Evolutionary conservation across 2,329 filamentous ascomycete genomes (phyloP), one percentile per base, ranked within the genome.

Genomic region (Talaromyces islandicus): DNA sequence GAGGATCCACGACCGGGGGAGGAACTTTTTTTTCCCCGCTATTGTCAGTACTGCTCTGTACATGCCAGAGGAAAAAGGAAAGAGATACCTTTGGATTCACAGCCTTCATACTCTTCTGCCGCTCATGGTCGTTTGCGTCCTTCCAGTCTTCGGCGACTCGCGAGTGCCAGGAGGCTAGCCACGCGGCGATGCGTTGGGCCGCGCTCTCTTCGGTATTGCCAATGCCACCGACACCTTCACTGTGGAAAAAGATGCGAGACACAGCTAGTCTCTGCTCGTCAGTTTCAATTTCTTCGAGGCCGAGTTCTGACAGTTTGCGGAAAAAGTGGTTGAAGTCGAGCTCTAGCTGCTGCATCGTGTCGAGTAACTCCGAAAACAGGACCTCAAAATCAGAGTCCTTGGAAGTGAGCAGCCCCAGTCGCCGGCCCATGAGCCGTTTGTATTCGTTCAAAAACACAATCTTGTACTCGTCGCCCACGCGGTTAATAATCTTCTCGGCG

Each of bases 321-420:
- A 97, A 97, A 72, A 95, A 94, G 68, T 95, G 90, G 70, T 96
- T 91, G 75, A 97, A 99, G 72, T 99, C 94, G 2, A 99, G 78
- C 70, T 95, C 90, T 19, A 92, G 78, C 1, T 84, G 83, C 71
- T 96, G 89, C 75, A 99, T 81, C 0, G 85, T 87, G 71, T 97
- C 91, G 0, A 99, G 81, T 11, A 91, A 76, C 59, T 91, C 86
- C n/a, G 88, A 92, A 71, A 93, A 94, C 2, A 97, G 76, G 0
- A 83, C 77, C 24, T 95, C 83, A 67, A 97, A 96, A 72, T 97
- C 93, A 0, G 80, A 80, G 4, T 89, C 84, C 63, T 88, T 86
- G 66, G 83, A 81, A 0, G 79, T 83, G 68, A 85, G 87, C 4
- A 97, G 80, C 0, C 94, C 94, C 0, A 99, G 78, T 9, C 93